phyloP scores from a whole-genome alignment of 306 rosid species.

The Oxytropis ochrocephala region DNA sequence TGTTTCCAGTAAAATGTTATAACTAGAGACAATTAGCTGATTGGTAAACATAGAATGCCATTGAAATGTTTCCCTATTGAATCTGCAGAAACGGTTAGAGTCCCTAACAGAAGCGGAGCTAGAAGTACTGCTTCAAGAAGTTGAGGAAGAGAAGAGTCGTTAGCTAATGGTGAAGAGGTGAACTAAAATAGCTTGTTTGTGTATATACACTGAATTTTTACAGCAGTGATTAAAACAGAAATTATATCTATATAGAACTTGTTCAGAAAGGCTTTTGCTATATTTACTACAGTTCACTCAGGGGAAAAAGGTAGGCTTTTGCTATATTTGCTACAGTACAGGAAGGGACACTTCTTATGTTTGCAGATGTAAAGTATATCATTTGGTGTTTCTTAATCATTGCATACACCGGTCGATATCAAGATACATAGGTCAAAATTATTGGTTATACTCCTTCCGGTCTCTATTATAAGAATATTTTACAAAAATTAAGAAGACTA shows the following conservation, averaged over 20 bases:
- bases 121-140: conserved; percentile 76
- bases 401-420: background rate
- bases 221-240: conserved; percentile 6
- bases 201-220: conserved; percentile 7
- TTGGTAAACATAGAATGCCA: conserved; percentile 1
- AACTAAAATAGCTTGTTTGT: conserved; percentile 34
- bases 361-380: background rate
- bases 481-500: no score
- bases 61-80: background rate
- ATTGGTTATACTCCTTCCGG: no score
- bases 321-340: background rate
- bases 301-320: background rate
- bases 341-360: background rate
- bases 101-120: conserved; percentile 94
- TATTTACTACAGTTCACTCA: conserved; percentile 10
- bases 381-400: conserved; percentile 12
- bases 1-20: background rate
- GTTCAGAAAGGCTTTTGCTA: conserved; percentile 11
- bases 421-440: background rate
- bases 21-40: background rate
- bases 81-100: conserved; percentile 90
- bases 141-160: conserved; percentile 90
- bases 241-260: background rate
- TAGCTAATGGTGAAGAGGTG: conserved; percentile 39
- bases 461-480: no score